These are phyloP conservation scores for Tetrapisispora phaffii DNA, from an alignment of 805 yeast species.

Conservation along the genomic window DNA sequence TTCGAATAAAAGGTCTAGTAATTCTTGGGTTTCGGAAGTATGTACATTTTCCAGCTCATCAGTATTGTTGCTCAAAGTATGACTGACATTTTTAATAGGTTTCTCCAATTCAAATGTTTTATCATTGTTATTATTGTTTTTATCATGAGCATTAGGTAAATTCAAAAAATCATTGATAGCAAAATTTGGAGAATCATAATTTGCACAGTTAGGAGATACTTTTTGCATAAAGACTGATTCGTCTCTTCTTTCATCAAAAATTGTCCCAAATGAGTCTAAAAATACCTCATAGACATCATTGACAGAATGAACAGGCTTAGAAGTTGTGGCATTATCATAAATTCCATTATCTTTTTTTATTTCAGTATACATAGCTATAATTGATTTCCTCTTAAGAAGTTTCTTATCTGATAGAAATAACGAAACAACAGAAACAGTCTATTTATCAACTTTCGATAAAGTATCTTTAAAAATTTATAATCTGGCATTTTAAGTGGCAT, in stretches of 20 bases:
- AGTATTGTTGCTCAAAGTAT: neutral
- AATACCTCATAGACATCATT: neutral
- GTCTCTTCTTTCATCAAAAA: neutral
- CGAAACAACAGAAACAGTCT: no score
- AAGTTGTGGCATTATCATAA: neutral
- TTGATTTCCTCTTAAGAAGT: neutral
- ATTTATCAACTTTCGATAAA: no score
- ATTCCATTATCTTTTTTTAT: neutral
- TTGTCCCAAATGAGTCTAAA: neutral
- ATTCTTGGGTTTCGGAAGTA: neutral
- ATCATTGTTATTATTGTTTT: neutral
- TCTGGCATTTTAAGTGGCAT: no score
- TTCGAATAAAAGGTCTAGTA: neutral
- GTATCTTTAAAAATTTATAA: no score
- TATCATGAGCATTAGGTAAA: neutral
- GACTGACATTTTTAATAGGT: neutral
- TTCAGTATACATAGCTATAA: conserved; percentile 1
- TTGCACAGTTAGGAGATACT: neutral
- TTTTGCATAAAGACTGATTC: neutral
- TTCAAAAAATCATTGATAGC: neutral
- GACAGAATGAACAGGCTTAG: neutral
- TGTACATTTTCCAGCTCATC: neutral
- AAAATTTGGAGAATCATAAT: neutral
- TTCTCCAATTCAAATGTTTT: neutral
- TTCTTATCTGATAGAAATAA: no score